Evolutionary conservation across 441 rosid species (phyloP).

Genomic region (Adansonia rubrostipa): DNA sequence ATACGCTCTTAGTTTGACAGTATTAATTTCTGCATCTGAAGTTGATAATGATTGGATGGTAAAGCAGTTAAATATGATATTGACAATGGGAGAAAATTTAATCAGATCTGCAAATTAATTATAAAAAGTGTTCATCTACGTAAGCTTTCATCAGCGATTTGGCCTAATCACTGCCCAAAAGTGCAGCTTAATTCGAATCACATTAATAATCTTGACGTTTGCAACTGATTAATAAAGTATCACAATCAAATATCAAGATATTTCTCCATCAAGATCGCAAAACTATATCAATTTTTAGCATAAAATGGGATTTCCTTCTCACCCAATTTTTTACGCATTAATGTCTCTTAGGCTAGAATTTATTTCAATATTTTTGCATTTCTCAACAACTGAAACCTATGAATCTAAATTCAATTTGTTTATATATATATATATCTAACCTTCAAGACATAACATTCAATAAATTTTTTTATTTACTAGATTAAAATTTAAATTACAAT

Average conservation of each 20-base stretch:
- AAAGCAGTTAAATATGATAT: conserved; percentile 16
- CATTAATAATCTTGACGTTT: background rate
- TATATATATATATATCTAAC: too few relatives aligned
- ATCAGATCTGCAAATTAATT: background rate
- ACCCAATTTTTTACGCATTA: too few relatives aligned
- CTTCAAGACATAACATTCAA: too few relatives aligned
- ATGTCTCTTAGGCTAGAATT: background rate
- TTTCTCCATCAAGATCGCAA: background rate
- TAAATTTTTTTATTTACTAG: too few relatives aligned
- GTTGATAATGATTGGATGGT: conserved; percentile 43
- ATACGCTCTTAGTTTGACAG: conserved; percentile 8
- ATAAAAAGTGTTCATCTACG: background rate
- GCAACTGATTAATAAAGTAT: background rate
- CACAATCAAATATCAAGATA: background rate
- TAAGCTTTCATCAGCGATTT: conserved; percentile 18
- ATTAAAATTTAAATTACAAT: too few relatives aligned
- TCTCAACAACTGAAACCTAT: background rate
- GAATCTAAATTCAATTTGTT: too few relatives aligned
- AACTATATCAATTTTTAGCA: background rate
- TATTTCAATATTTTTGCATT: background rate
- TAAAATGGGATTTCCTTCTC: too few relatives aligned
- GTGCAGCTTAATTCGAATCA: background rate
- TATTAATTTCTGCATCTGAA: background rate
- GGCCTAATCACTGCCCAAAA: background rate
- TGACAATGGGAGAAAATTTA: conserved; percentile 24